Evolutionary conservation across 371 early-diverging fungal genomes (phyloP), one percentile per base, ranked within the genome.

Genomic region (Mucor sp.): DNA sequence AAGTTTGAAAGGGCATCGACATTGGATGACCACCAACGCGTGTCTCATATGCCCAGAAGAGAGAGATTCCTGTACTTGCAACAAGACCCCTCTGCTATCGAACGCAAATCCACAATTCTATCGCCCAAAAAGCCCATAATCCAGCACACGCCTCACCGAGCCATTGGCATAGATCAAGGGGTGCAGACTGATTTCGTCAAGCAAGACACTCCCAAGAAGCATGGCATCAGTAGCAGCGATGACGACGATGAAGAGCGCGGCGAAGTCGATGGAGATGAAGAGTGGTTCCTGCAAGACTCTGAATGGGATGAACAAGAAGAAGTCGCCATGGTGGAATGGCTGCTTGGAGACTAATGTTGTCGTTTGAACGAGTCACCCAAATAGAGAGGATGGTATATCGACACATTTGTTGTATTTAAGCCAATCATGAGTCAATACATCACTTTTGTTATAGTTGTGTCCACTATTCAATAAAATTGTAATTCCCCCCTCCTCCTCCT

Each of bases 271-370:
- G 76, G 81, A 14, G 81, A 81, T 25, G 81, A 81, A 66, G 81
- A 81, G 62, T 81, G 81, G 81, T 81, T 81, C 44, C 58, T 81
- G 27, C 74, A 76, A 62, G 80, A 74, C 27, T 75, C 72, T 58
- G 78, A 78, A 48, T 81, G 81, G 81, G 81, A 81, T 41, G 70
- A 72, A 6, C 78, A 81, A 60, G 78, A 76, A 58, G 81, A 81
- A 56, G 65, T 61, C 3, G 67, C 72, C 6, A 73, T 81, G 15
- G 81, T 72, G 11, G 81, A 81, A 68, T 81, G 81, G 81, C 68
- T 81, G 21, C 74, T 81, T 61, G 74, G 81, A 23, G 78, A 78
- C 35, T 72, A 44, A 55, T n/a, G n/a, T n/a, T n/a, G n/a, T n/a
- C n/a, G n/a, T n/a, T n/a, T 53, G 14, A 53, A 56, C 32, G 19